Evolutionary conservation across 805 yeast species (phyloP).

Genomic region (Schwanniomyces vanrijiae): DNA sequence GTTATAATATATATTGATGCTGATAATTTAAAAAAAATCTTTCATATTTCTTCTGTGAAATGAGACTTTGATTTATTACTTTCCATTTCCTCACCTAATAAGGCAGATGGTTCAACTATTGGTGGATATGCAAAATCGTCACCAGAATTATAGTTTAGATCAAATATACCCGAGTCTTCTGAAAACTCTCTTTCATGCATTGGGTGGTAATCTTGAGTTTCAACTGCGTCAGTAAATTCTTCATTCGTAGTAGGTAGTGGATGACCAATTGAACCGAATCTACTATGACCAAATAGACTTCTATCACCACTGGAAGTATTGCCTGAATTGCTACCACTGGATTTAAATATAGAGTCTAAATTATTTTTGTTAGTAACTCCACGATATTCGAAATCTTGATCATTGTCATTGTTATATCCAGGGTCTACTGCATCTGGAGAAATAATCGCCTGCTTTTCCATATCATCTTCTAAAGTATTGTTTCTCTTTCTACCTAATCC

Average conservation of each 20-base stretch:
- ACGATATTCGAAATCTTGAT: slow-evolving; percentile 40
- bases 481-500: slow-evolving; percentile 19
- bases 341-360: slow-evolving; percentile 38
- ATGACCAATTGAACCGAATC: slow-evolving; percentile 27
- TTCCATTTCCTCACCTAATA: slow-evolving; percentile 8
- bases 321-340: slow-evolving; percentile 15
- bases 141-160: slow-evolving; percentile 6
- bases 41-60: slow-evolving; percentile 18
- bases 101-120: slow-evolving; percentile 14
- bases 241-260: slow-evolving; percentile 21
- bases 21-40: neutral
- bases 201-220: slow-evolving; percentile 2
- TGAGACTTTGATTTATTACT: slow-evolving; percentile 20
- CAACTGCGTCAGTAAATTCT: slow-evolving; percentile 15
- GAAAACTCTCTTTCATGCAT: slow-evolving; percentile 1
- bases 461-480: slow-evolving; percentile 14
- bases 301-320: slow-evolving; percentile 12
- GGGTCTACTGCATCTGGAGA: slow-evolving; percentile 5
- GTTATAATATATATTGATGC: neutral
- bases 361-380: slow-evolving; percentile 45
- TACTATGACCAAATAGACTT: slow-evolving; percentile 18
- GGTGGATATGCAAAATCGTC: slow-evolving; percentile 15
- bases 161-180: slow-evolving; percentile 1
- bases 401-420: slow-evolving; percentile 12
- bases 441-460: slow-evolving; percentile 24